Base-by-base conservation (phyloP, 2,329 filamentous ascomycete genomes). In the Clonostachys sp. region DNA sequence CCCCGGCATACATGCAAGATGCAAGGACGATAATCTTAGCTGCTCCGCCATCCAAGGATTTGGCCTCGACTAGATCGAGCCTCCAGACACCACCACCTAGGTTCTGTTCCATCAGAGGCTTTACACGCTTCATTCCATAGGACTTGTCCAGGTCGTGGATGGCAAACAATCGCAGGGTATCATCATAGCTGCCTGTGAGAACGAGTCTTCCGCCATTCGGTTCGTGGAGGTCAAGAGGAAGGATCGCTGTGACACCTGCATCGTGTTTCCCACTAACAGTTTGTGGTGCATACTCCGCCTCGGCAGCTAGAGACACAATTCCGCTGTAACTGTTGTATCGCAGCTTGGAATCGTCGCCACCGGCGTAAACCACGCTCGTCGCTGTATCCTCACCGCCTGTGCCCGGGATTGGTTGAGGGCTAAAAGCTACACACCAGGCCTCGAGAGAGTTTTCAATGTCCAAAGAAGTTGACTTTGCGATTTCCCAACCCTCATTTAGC, bases 1-100 rank as follows among this genome's bases (percentile, higher is more conserved):
- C 77, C 1, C 94, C 94, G 3, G 87, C 89, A 70, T 96, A 87
- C 92, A 97, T 97, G 61, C 94, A 96, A 42, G 90, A 95, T 14
- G 86, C 91, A 39, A 96, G 71, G 30, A 68, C 49, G 43, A 61
- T 61, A 52, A 59, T 61, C 10, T 41, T 50, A 47, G 61, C 65
- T n/a, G 17, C 45, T 12, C n/a, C 34, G 18, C 16, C 7, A 6
- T 42, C 51, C n/a, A 45, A 54, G 16, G 50, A 50, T 16, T 49
- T 42, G 17, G 53, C 56, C 16, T 61, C 45, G 10, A 90, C 66
- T 38, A 87, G 56, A 60, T 88, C 88, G 47, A 97, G 62, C 48
- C 92, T 77, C 91, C 94, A 99, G 3, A 97, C 92, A 2, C 91
- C 91, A 10, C 80, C 80, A 20, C 87, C 91, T 1, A 97, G 75